Conservation (phyloP, 306 rosid genomes). For the Macrotyloma uniflorum region DNA sequence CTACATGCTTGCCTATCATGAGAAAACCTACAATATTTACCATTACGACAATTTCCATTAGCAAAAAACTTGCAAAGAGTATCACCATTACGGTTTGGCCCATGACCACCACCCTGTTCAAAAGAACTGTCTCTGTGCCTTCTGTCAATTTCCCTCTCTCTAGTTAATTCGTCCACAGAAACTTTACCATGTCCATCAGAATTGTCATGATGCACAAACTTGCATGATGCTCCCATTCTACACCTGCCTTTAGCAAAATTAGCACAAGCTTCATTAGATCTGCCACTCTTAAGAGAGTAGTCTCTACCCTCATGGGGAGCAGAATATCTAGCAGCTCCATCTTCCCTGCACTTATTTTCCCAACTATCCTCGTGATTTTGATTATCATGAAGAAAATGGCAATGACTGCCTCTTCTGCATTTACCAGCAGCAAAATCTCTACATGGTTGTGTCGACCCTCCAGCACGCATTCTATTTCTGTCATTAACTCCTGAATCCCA, state of each 20-base stretch:
- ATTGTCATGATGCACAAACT: conserved; percentile 63
- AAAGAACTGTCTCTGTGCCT: conserved; percentile 68
- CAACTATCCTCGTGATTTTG: conserved; percentile 70
- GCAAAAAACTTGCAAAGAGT: conserved; percentile 87
- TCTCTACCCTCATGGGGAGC: conserved; percentile 59
- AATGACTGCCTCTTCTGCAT: conserved; percentile 85
- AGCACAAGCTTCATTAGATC: conserved; percentile 59
- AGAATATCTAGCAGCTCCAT: conserved; percentile 65
- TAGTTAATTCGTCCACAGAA: conserved; percentile 55
- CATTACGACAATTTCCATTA: conserved; percentile 88
- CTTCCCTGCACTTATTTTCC: conserved; percentile 78
- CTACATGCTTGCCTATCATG: conserved; percentile 66
- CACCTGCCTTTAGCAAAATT: conserved; percentile 82
- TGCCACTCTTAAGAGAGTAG: conserved; percentile 61
- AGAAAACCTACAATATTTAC: conserved; percentile 83
- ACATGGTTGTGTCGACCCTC: conserved; percentile 64
- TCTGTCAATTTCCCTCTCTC: conserved; percentile 77
- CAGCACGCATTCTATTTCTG: conserved; percentile 71
- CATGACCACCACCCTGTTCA: conserved; percentile 69
- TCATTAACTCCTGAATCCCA: conserved; percentile 69
- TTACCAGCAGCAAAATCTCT: conserved; percentile 82
- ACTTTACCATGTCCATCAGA: conserved; percentile 69
- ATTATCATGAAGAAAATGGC: conserved; percentile 73
- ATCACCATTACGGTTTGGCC: conserved; percentile 55
- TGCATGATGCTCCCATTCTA: conserved; percentile 85